Conservation (phyloP, 164 flowering plant genomes). For the Vitis amurensis region DNA sequence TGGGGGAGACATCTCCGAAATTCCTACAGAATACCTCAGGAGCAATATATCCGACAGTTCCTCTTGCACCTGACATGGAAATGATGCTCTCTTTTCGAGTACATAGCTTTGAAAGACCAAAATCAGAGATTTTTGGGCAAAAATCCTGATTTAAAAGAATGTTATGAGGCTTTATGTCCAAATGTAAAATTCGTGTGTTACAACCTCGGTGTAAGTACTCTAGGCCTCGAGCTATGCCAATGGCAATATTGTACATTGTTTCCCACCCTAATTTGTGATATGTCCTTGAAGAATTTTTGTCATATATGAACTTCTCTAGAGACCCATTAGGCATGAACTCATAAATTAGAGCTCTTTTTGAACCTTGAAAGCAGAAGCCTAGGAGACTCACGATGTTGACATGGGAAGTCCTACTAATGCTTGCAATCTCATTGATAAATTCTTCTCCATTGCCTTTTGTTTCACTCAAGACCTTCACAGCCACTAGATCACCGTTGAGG, state of each 20-base stretch:
- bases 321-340: conserved; percentile 47
- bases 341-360: conserved; percentile 37
- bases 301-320: conserved; percentile 25
- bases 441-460: conserved; percentile 32
- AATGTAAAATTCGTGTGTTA: conserved; percentile 37
- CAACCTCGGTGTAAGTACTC: conserved; percentile 57
- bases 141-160: conserved; percentile 39
- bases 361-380: conserved; percentile 35
- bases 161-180: conserved; percentile 52
- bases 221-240: conserved; percentile 43
- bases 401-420: conserved; percentile 37
- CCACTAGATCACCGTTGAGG: conserved; percentile 29
- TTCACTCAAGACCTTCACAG: conserved; percentile 38
- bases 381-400: conserved; percentile 35
- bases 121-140: conserved; percentile 44
- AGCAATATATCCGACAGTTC: conserved; percentile 49
- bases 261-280: conserved; percentile 22
- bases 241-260: conserved; percentile 23
- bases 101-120: conserved; percentile 42
- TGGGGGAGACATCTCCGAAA: conserved; percentile 42
- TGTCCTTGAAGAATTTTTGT: not conserved
- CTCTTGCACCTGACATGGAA: conserved; percentile 35
- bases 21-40: conserved; percentile 38
- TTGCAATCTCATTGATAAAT: conserved; percentile 35
- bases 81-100: conserved; percentile 27